Percentiles rank a stretch among this genome's conserved stretches.
Conservation (phyloP, 257 asterid species). For the Plectranthus barbatus region DNA sequence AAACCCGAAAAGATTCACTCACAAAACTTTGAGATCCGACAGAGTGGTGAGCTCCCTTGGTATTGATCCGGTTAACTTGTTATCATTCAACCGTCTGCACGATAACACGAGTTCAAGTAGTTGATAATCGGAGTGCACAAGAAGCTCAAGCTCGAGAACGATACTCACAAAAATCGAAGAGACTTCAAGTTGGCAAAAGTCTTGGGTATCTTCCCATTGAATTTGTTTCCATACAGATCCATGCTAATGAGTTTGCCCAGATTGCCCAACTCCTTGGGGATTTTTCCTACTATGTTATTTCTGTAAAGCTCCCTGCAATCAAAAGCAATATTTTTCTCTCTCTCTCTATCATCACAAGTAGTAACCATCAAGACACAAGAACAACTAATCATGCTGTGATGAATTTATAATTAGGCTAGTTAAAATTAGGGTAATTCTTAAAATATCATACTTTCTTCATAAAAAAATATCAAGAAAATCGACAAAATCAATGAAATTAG, state of each 20-base stretch:
- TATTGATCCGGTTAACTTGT: constrained; percentile 74
- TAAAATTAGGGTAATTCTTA: too few relatives aligned
- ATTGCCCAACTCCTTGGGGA: constrained; percentile 71
- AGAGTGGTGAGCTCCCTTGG: constrained; percentile 80
- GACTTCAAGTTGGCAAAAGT: constrained; percentile 66
- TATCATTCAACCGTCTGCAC: constrained; percentile 59
- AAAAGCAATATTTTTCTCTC: neutral
- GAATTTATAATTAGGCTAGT: too few relatives aligned
- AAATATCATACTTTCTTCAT: too few relatives aligned
- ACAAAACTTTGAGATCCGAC: constrained; percentile 65
- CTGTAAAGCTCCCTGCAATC: constrained; percentile 68
- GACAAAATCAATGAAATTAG: too few relatives aligned
- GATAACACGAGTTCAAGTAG: neutral
- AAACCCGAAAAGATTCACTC: constrained; percentile 21
- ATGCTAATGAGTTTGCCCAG: constrained; percentile 64
- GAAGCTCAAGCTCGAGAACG: neutral
- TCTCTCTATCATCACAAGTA: constrained; percentile 6
- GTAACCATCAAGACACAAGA: neutral
- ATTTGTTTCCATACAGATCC: constrained; percentile 69
- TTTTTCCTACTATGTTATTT: constrained; percentile 51
- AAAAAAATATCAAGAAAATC: too few relatives aligned
- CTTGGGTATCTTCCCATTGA: constrained; percentile 59
- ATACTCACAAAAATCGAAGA: constrained; percentile 67
- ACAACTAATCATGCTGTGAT: too few relatives aligned
- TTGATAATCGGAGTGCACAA: neutral